phyloP scores from a whole-genome alignment of 2,329 filamentous ascomycete genomes.

The Xylariaceae sp. region DNA sequence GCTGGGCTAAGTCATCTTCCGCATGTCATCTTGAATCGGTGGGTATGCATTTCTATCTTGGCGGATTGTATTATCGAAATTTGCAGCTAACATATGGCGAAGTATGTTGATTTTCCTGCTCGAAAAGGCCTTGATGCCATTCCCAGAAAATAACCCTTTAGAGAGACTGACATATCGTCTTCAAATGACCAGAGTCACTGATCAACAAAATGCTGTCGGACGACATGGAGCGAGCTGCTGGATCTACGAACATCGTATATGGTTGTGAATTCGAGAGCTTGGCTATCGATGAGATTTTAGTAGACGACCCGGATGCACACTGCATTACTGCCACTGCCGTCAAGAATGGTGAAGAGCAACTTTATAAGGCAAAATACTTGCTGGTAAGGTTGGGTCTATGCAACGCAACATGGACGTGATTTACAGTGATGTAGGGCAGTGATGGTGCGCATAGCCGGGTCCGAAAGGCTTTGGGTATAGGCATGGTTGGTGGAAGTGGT shows the following conservation, averaged over 20 bases:
- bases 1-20: constrained; percentile 49
- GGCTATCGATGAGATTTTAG: constrained; percentile 40
- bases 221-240: constrained; percentile 41
- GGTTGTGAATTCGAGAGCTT: constrained; percentile 48
- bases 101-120: too few species aligned
- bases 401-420: not conserved
- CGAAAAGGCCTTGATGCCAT: too few species aligned
- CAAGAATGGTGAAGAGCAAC: constrained; percentile 36
- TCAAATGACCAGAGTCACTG: constrained; percentile 35
- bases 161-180: too few species aligned
- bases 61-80: too few species aligned
- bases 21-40: constrained; percentile 51
- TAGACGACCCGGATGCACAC: constrained; percentile 35
- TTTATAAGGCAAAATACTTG: constrained; percentile 47
- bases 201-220: constrained; percentile 53
- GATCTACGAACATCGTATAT: constrained; percentile 48
- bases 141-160: too few species aligned
- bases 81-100: too few species aligned
- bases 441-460: constrained; percentile 51
- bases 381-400: constrained; percentile 35
- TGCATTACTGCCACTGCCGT: constrained; percentile 41
- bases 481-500: constrained; percentile 47
- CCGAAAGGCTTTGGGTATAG: constrained; percentile 47
- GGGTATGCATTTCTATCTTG: too few species aligned
- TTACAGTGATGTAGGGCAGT: constrained; percentile 28